Evolutionary conservation across 164 flowering plant genomes (phyloP), one percentile per base, ranked within the genome.

Genomic region (Vitis amurensis): DNA sequence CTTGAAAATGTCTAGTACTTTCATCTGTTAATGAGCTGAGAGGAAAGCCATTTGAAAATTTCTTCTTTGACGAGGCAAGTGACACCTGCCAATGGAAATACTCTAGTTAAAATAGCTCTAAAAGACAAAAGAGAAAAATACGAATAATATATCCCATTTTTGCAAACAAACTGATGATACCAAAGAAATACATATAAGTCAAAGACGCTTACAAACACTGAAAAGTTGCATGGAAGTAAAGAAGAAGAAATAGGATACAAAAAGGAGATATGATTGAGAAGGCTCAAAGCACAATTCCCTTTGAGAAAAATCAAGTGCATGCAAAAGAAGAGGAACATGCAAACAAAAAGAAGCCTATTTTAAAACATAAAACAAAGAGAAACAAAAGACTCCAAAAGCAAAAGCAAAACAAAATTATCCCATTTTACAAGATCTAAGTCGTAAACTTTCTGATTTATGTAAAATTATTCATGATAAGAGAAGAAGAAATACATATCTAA

Each of bases 71-170:
- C 53, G 86, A 72, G 75, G 89, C 78, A 78, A 91, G 85, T 15
- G 92, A 91, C 16, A 94, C 93, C 98, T 92, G 86, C 50, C 50
- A 81, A 71, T 57, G 11, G 19, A 11, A 50, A 37, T 14, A 53
- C 15, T 51, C 73, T 19, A 50, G 27, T 37, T 55, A 12, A 59
- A 16, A 59, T 7, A 64, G 13, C 9, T 23, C 27, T 13, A 55
- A 53, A 31, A 10, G 9, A 30, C 7, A 13, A 49, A 55, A 66
- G 19, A 55, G 15, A 52, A 29, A 37, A 48, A 29, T 6, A 49
- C 2, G 2, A n/a, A 16, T 16, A 19, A 17, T n/a, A 23, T 31
- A 52, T 53, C 27, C 17, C 50, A 31, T 61, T 37, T 37, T 61
- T 13, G 44, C 13, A 74, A 16, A 55, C 27, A 49, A 5, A 52